These are phyloP conservation scores for Stagonosporopsis vannaccii DNA, from an alignment of 2,329 filamentous ascomycete species.

Conservation along the genomic window DNA sequence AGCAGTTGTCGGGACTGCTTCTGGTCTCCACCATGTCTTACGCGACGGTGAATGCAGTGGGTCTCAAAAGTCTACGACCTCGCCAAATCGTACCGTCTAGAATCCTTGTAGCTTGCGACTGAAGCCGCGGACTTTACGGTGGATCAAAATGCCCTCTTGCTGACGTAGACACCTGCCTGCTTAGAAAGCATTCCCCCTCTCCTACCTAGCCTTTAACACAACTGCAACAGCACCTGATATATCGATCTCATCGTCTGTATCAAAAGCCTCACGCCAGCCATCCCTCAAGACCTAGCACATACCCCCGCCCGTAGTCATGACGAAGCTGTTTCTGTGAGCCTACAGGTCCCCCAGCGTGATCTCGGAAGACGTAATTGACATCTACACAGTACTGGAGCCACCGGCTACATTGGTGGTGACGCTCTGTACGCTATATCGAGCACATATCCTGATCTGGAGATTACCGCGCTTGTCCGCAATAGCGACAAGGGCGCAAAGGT, in stretches of 20 bases:
- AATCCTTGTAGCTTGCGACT: no score
- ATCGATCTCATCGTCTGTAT: not conserved
- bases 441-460: constrained; percentile 58
- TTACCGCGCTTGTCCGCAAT: constrained; percentile 59
- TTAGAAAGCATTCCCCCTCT: constrained; percentile 3
- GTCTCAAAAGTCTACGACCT: not conserved
- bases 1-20: no score
- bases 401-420: constrained; percentile 46
- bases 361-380: not conserved
- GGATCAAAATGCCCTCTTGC: constrained; percentile 1
- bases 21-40: no score
- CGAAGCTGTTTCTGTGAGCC: constrained; percentile 40
- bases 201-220: not conserved
- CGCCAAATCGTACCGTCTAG: not conserved
- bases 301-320: constrained; percentile 22
- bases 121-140: not conserved
- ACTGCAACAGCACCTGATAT: not conserved
- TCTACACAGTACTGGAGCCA: constrained; percentile 37
- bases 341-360: not conserved
- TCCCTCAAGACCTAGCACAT: not conserved
- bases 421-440: constrained; percentile 47
- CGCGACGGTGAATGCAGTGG: not conserved
- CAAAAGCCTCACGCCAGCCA: not conserved
- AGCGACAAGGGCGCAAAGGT: constrained; percentile 57
- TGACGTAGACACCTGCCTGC: constrained; percentile 17